phyloP scores from a whole-genome alignment of 2,329 filamentous ascomycete species.

The Colletotrichum plurivorum region DNA sequence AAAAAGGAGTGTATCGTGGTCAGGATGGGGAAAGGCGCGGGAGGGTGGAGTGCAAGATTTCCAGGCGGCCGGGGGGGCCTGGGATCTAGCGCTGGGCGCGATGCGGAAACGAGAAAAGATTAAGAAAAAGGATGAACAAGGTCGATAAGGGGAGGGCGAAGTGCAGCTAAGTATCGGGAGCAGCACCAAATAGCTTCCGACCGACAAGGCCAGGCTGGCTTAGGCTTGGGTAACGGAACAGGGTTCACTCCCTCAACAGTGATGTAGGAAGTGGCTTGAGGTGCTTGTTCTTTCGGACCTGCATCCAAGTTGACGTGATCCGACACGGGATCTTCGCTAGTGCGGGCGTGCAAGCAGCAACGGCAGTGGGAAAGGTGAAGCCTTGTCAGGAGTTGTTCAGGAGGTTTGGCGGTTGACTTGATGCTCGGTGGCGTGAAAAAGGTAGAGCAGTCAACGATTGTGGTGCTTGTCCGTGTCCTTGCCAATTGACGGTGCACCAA shows the following conservation, averaged over 20 bases:
- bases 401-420: not conserved
- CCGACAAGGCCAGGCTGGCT: slow-evolving; percentile 35
- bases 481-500: slow-evolving; percentile 3
- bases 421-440: not conserved
- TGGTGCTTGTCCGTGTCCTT: slow-evolving; percentile 24
- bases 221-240: slow-evolving; percentile 24
- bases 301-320: slow-evolving; percentile 41
- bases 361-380: slow-evolving; percentile 10
- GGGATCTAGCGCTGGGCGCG: slow-evolving; percentile 37
- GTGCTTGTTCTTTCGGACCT: slow-evolving; percentile 42
- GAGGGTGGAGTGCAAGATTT: slow-evolving; percentile 33
- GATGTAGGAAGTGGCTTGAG: slow-evolving; percentile 30
- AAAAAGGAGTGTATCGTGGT: slow-evolving; percentile 38
- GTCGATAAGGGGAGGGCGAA: slow-evolving; percentile 23
- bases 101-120: slow-evolving; percentile 27
- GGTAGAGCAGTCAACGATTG: not conserved
- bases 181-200: slow-evolving; percentile 32
- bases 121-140: slow-evolving; percentile 9
- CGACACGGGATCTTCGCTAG: slow-evolving; percentile 44
- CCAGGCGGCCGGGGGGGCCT: slow-evolving; percentile 39
- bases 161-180: slow-evolving; percentile 31
- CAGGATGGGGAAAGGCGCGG: slow-evolving; percentile 23
- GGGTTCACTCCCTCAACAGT: slow-evolving; percentile 31
- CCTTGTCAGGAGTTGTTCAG: slow-evolving; percentile 20
- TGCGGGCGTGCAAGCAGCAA: slow-evolving; percentile 43